phyloP scores from a whole-genome alignment of 1,284 basidiomycete genomes.

The Malassezia caprae region DNA sequence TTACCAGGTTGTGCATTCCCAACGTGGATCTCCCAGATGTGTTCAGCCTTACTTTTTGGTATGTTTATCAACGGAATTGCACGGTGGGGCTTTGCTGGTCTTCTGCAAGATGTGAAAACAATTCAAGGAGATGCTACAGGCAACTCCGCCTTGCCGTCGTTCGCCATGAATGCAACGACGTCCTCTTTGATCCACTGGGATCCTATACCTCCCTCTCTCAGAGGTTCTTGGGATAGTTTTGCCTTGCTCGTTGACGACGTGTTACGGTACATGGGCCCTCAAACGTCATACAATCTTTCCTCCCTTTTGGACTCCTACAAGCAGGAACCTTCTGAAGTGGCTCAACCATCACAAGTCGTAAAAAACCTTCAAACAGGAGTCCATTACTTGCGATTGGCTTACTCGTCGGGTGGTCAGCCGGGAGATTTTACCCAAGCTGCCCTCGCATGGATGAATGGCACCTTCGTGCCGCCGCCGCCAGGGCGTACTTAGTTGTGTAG shows the following conservation, averaged over 20 bases:
- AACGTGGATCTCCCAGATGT: constrained; percentile 65
- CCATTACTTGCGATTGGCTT: constrained; percentile 71
- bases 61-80: constrained; percentile 56
- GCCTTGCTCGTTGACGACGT: constrained; percentile 74
- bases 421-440: constrained; percentile 77
- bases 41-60: constrained; percentile 69
- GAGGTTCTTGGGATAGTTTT: constrained; percentile 60
- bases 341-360: constrained; percentile 49
- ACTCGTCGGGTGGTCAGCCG: constrained; percentile 56
- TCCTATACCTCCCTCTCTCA: constrained; percentile 51
- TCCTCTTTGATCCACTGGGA: constrained; percentile 55
- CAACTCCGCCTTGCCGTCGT: constrained; percentile 61
- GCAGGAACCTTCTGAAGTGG: neutral
- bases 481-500: constrained; percentile 18
- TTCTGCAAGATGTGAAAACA: constrained; percentile 66
- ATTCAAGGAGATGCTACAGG: constrained; percentile 64
- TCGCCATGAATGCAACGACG: constrained; percentile 50
- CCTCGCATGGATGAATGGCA: constrained; percentile 65
- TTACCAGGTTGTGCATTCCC: constrained; percentile 71
- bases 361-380: constrained; percentile 52
- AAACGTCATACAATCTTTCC: constrained; percentile 48
- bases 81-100: constrained; percentile 58
- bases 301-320: constrained; percentile 12
- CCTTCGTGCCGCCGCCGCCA: constrained; percentile 54
- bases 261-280: constrained; percentile 60